Conservation (phyloP, 2,329 filamentous ascomycete species). For the Colletotrichum orchidophilum region DNA sequence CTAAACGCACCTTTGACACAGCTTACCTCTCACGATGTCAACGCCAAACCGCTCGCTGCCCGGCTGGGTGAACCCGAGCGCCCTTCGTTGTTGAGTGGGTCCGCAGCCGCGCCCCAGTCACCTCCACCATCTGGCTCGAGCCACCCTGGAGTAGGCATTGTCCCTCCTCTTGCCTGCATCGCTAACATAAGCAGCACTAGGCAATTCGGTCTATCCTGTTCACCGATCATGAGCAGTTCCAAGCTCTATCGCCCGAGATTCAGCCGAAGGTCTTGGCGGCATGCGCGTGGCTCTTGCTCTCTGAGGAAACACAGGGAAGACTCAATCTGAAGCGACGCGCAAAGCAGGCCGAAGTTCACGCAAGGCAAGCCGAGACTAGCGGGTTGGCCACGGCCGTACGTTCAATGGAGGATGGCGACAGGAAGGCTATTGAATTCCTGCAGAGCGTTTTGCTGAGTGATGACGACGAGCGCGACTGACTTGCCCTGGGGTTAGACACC, state of each 20-base stretch:
- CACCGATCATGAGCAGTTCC: background rate
- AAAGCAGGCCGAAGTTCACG: background rate
- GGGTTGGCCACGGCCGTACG: background rate
- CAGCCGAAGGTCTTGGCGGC: background rate
- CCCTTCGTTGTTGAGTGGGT: background rate
- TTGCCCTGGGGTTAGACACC: background rate
- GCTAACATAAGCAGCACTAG: background rate
- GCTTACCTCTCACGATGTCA: background rate
- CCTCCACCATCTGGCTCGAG: background rate
- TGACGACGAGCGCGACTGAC: background rate
- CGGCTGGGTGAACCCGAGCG: background rate
- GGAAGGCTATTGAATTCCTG: background rate
- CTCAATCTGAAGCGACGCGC: background rate
- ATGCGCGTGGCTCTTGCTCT: background rate
- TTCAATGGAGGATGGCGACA: background rate
- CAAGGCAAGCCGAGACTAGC: background rate
- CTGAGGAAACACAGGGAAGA: background rate
- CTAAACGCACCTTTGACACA: too few relatives aligned
- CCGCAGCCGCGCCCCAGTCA: background rate
- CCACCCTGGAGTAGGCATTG: background rate
- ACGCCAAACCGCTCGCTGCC: background rate
- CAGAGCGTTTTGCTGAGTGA: background rate
- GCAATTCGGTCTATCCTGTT: background rate
- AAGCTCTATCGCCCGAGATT: background rate
- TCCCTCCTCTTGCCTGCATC: background rate